phyloP scores from a whole-genome alignment of 169 alveolate genomes.

The Eimeria zaria region DNA sequence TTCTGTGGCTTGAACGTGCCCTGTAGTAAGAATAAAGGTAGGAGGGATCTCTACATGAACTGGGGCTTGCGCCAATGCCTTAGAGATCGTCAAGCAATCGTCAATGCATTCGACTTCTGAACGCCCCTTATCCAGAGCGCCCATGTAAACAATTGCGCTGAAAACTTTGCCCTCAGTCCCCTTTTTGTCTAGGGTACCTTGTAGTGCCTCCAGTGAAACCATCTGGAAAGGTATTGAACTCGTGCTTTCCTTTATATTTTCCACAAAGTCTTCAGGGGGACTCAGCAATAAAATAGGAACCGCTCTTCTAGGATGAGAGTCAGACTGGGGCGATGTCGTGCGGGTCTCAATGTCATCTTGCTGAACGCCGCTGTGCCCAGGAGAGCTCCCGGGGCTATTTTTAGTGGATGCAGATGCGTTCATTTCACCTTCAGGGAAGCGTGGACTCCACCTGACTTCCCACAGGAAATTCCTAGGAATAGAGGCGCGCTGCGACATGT shows the following conservation, averaged over 20 bases:
- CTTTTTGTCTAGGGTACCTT: constrained; percentile 9
- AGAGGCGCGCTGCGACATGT: constrained; percentile 30
- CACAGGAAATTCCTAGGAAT: constrained; percentile 69
- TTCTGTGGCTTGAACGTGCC: constrained; percentile 9
- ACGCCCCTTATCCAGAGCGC: constrained; percentile 26
- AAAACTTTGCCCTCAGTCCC: neutral
- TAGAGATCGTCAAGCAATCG: constrained; percentile 27
- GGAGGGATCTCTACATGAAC: constrained; percentile 28
- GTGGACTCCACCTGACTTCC: constrained; percentile 65
- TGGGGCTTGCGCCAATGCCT: constrained; percentile 44
- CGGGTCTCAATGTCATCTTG: constrained; percentile 31
- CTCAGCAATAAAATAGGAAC: constrained; percentile 5
- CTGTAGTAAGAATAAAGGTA: constrained; percentile 10
- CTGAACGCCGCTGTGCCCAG: constrained; percentile 19
- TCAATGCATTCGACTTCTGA: constrained; percentile 29
- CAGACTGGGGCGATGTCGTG: constrained; percentile 49
- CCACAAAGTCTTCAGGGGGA: constrained; percentile 3
- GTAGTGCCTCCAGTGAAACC: constrained; percentile 12
- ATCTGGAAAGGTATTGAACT: constrained; percentile 16
- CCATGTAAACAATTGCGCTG: constrained; percentile 26
- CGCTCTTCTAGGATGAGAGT: constrained; percentile 5
- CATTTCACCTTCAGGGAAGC: neutral
- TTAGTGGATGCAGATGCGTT: constrained; percentile 10
- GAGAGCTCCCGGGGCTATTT: constrained; percentile 9
- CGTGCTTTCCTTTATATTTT: neutral